A percentile compares a stretch with the other conserved stretches of the same genome.
Evolutionary conservation across 2,329 filamentous ascomycete species (phyloP).

Genomic region (Akanthomyces lecanii): DNA sequence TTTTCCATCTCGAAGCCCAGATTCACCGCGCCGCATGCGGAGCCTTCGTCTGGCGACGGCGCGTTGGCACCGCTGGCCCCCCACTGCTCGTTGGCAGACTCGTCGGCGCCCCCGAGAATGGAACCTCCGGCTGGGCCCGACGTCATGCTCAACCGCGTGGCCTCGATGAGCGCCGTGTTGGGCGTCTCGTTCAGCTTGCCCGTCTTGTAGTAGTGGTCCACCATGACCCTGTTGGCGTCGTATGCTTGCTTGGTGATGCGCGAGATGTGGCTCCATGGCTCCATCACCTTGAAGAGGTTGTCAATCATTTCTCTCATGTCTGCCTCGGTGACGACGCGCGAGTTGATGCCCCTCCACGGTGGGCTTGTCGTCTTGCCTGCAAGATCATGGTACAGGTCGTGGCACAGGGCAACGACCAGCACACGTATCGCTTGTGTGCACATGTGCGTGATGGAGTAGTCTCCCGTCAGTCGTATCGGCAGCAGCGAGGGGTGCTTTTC

Average conservation of each 20-base stretch:
- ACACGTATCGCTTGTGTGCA: conserved; percentile 30
- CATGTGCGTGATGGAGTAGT: conserved; percentile 31
- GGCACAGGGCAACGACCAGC: conserved; percentile 33
- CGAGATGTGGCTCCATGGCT: conserved; percentile 30
- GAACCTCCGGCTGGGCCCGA: neutral
- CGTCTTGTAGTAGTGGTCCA: conserved; percentile 31
- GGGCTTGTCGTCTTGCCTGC: conserved; percentile 35
- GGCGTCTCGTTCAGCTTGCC: conserved; percentile 21
- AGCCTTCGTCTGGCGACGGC: conserved; percentile 2
- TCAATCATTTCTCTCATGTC: conserved; percentile 32
- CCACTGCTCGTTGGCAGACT: conserved; percentile 9
- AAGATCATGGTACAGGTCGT: conserved; percentile 33
- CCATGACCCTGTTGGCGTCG: conserved; percentile 27
- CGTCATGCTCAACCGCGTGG: conserved; percentile 9
- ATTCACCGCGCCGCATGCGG: neutral
- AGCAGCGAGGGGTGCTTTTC: conserved; percentile 24
- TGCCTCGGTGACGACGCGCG: conserved; percentile 28
- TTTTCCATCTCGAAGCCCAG: conserved; percentile 13
- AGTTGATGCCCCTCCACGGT: conserved; percentile 27
- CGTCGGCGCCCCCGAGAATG: conserved; percentile 3
- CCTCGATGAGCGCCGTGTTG: neutral
- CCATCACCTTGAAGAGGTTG: conserved; percentile 31
- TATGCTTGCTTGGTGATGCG: conserved; percentile 28
- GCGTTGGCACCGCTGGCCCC: neutral
- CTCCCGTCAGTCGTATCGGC: conserved; percentile 27